Evolutionary conservation across 768 basidiomycete species (phyloP), one percentile per base, ranked within the genome.

Genomic region (Pleurotus tuber-regium): DNA sequence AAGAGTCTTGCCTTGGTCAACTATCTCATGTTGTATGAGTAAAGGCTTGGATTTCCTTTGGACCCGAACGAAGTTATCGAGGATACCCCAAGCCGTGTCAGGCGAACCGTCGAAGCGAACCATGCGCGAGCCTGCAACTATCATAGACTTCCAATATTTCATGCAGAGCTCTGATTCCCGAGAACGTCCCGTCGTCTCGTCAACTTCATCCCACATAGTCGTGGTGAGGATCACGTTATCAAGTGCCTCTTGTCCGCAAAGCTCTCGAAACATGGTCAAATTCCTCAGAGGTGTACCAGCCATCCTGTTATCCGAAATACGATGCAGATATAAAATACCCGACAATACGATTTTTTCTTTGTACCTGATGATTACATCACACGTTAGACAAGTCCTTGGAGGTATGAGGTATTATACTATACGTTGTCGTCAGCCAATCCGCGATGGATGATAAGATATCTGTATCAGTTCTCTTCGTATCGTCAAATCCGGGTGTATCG

Each of bases 401-500:
- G 38, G 38, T 2, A 19, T 40, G 16, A 4, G 38, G 18, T 9
- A 18, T 40, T 16, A 16, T 9, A 30, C 2, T 26, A n/a, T 12
- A 67, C 66, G 61, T 64, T 26, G 50, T 48, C 14, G 56, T 42
- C 4, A 69, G 54, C 66, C 66, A 69, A 19, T 61, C 53, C 1
- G 62, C 57, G 24, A 67, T 65, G 2, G 50, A 50, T 18, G 50
- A 40, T 39, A 66, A 42, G 18, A 65, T 62, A 8, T 61, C 56
- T 2, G 43, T 47, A 40, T 69, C 67, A 21, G 50, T 57, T 11
- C 49, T 43, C 16, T 33, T 43, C 4, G 61, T 62, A 46, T 64
- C 60, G 44, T 68, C 65, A 36, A 66, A 68, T 1, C 67, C 67
- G 3, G 66, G 67, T 2, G 66, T 67, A 43, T 69, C 67, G 11